phyloP scores from a whole-genome alignment of 495 filamentous ascomycete genomes.

The Hypoxylon fragiforme region DNA sequence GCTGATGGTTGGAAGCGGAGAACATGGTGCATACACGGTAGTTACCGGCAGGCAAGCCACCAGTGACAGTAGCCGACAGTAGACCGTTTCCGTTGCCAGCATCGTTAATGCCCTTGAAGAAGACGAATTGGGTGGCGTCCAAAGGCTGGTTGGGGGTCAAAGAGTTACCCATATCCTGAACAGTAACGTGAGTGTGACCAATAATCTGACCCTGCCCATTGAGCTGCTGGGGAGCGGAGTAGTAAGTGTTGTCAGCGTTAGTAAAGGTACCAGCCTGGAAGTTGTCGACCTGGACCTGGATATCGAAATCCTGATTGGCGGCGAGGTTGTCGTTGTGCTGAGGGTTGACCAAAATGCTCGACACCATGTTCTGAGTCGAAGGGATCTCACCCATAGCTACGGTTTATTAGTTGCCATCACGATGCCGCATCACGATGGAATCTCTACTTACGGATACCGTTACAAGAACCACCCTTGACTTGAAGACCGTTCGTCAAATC shows the following conservation, averaged over 20 bases:
- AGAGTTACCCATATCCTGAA: slow-evolving; percentile 61
- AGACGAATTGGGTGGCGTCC: slow-evolving; percentile 62
- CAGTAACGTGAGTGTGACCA: slow-evolving; percentile 73
- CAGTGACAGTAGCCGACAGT: slow-evolving; percentile 57
- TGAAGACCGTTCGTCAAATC: slow-evolving; percentile 72
- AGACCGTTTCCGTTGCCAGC: slow-evolving; percentile 65
- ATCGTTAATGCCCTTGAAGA: slow-evolving; percentile 82
- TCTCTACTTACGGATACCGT: slow-evolving; percentile 65
- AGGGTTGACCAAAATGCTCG: slow-evolving; percentile 63
- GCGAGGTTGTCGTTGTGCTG: slow-evolving; percentile 50
- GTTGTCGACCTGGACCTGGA: slow-evolving; percentile 62
- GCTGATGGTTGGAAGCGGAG: slow-evolving; percentile 72
- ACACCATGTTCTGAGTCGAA: slow-evolving; percentile 63
- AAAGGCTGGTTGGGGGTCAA: slow-evolving; percentile 56
- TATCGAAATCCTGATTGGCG: slow-evolving; percentile 57
- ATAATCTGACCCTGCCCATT: slow-evolving; percentile 58
- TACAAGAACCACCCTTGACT: slow-evolving; percentile 67
- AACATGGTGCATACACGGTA: slow-evolving; percentile 77
- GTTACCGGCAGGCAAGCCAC: slow-evolving; percentile 67
- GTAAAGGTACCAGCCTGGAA: slow-evolving; percentile 68
- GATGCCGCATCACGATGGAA: slow-evolving; percentile 28
- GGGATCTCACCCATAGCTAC: slow-evolving; percentile 75
- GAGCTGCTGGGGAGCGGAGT: slow-evolving; percentile 67
- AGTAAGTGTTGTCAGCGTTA: slow-evolving; percentile 66
- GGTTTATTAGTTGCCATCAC: slow-evolving; percentile 25